A percentile compares a stretch with the other conserved stretches of the same genome.
Conservation (phyloP, 2,329 filamentous ascomycete species). For the Aspergillus fumigatus region DNA sequence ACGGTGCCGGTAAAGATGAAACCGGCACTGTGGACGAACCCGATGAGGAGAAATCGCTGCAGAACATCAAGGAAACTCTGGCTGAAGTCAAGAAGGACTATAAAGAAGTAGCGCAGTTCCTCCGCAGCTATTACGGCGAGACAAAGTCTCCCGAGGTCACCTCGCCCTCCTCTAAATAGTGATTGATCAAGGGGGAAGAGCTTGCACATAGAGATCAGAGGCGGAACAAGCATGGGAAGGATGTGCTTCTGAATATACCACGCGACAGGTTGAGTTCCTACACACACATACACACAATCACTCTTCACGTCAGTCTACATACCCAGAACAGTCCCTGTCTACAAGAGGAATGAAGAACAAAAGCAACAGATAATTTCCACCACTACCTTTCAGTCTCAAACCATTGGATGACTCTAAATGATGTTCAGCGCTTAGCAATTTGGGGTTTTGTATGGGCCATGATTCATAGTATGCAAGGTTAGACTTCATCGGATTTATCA, state of each 20-base stretch:
- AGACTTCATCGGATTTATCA: not conserved
- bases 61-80: slow-evolving; percentile 66
- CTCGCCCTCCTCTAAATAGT: not conserved
- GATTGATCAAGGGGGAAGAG: slow-evolving; percentile 2
- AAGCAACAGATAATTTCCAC: not conserved
- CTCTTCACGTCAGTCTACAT: not conserved
- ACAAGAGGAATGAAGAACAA: not conserved
- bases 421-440: not conserved
- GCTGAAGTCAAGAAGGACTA: slow-evolving; percentile 72
- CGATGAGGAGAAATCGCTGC: slow-evolving; percentile 64
- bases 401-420: not conserved
- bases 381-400: not conserved
- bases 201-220: slow-evolving; percentile 5
- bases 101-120: slow-evolving; percentile 62
- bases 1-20: slow-evolving; percentile 75
- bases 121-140: slow-evolving; percentile 67
- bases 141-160: not conserved
- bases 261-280: slow-evolving; percentile 8
- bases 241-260: slow-evolving; percentile 17
- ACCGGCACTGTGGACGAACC: slow-evolving; percentile 63
- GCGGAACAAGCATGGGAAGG: slow-evolving; percentile 9
- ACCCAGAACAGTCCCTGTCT: not conserved
- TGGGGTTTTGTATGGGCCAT: not conserved
- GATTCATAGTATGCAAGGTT: not conserved
- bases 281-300: slow-evolving; percentile 4